phyloP scores from a whole-genome alignment of 768 basidiomycete genomes.

The Tulasnella sp. region DNA sequence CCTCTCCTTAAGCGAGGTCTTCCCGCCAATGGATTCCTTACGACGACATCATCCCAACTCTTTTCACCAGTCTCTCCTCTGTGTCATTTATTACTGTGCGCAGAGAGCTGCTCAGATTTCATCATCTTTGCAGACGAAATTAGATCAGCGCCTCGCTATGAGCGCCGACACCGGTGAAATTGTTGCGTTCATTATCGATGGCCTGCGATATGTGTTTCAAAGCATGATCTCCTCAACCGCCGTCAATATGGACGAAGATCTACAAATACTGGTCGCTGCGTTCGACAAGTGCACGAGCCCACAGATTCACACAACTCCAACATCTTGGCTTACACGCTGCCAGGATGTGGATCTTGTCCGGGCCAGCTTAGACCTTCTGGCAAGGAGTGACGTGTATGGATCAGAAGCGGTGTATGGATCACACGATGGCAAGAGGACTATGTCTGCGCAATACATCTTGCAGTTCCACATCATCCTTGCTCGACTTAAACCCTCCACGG shows the following conservation, averaged over 20 bases:
- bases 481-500: constrained; percentile 64
- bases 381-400: constrained; percentile 57
- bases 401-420: constrained; percentile 21
- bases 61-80: constrained; percentile 72
- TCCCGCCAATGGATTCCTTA: constrained; percentile 63
- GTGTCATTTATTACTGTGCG: constrained; percentile 68
- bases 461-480: constrained; percentile 81
- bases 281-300: constrained; percentile 68
- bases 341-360: constrained; percentile 74
- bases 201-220: constrained; percentile 51
- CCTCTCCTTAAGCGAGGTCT: constrained; percentile 62
- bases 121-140: constrained; percentile 27
- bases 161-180: constrained; percentile 50
- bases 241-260: constrained; percentile 51
- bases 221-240: constrained; percentile 37
- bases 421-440: background rate
- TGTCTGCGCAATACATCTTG: constrained; percentile 65
- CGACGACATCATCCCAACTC: constrained; percentile 50
- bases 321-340: constrained; percentile 68
- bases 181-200: constrained; percentile 57
- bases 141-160: constrained; percentile 52
- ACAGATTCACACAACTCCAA: constrained; percentile 57
- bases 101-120: constrained; percentile 48
- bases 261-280: constrained; percentile 72
- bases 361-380: constrained; percentile 62